Percentiles rank a stretch among this genome's conserved stretches.
phyloP scores from a whole-genome alignment of 129 eudicot genomes.

The Pseudognaphalium luteoalbum region DNA sequence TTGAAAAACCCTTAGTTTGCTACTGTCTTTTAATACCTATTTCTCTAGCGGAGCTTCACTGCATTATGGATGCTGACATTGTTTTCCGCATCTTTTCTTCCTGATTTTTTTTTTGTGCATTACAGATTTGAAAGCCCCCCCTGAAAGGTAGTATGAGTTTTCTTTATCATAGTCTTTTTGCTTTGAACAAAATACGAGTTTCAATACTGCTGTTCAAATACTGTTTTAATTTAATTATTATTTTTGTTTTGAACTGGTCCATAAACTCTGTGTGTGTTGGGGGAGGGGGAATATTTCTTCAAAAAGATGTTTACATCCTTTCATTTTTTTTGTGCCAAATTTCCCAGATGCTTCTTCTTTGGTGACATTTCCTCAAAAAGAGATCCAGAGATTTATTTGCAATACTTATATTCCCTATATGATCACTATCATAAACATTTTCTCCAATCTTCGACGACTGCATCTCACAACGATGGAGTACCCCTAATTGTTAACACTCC shows the following conservation, averaged over 20 bases:
- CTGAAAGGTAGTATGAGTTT: constrained; percentile 62
- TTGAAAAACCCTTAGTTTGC: not conserved
- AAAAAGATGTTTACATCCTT: not conserved
- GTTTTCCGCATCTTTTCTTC: constrained; percentile 2
- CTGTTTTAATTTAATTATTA: not conserved
- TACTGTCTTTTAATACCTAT: not conserved
- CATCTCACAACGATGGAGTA: constrained; percentile 39
- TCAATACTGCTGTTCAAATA: not conserved
- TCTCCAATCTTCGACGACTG: constrained; percentile 23
- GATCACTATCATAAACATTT: constrained; percentile 55
- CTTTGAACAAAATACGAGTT: not conserved
- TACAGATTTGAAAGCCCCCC: constrained; percentile 67
- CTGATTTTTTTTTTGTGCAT: constrained; percentile 10
- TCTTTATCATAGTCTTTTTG: not conserved
- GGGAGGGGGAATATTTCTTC: too few species aligned
- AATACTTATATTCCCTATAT: constrained; percentile 53
- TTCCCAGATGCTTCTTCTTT: constrained; percentile 83
- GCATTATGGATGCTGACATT: constrained; percentile 14
- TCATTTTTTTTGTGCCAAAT: constrained; percentile 8
- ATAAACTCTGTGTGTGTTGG: not conserved
- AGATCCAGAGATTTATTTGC: constrained; percentile 68
- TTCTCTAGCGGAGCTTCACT: not conserved
- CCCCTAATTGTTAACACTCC: constrained; percentile 91
- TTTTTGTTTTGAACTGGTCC: not conserved
- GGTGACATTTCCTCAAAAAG: constrained; percentile 93